Conservation (phyloP, 257 asterid species). For the Voacanga thouarsii region DNA sequence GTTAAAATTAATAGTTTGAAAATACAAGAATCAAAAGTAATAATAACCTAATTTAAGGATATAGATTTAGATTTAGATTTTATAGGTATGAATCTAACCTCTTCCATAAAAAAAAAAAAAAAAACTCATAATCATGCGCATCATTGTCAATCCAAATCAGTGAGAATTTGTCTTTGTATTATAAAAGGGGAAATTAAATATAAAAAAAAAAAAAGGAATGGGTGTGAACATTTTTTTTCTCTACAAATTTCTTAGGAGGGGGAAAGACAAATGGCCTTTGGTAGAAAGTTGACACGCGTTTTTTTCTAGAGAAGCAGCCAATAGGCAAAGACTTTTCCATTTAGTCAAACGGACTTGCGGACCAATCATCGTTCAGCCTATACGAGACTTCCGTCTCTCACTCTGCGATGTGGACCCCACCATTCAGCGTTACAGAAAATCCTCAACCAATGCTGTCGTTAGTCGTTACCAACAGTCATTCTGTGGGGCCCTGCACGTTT, state of each 20-base stretch:
- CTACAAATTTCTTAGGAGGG: neutral
- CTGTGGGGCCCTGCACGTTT: neutral
- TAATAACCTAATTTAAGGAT: too few species aligned
- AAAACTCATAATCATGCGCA: slow-evolving; percentile 1
- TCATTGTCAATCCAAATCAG: neutral
- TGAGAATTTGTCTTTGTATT: neutral
- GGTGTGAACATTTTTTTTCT: neutral
- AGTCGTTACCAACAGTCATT: neutral
- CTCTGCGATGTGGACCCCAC: slow-evolving; percentile 2
- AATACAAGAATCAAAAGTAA: too few species aligned
- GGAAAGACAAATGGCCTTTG: neutral
- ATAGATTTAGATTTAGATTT: too few species aligned
- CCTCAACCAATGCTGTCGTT: neutral
- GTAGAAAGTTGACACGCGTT: slow-evolving; percentile 22
- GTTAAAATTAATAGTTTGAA: too few species aligned
- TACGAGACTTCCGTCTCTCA: neutral
- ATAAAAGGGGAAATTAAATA: too few species aligned
- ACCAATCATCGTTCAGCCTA: slow-evolving; percentile 19
- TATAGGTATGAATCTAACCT: too few species aligned
- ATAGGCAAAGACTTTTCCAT: neutral
- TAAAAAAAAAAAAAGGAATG: neutral
- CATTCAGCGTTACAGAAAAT: neutral
- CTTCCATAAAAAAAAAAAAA: too few species aligned
- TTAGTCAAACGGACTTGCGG: slow-evolving; percentile 22
- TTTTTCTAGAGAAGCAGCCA: slow-evolving; percentile 8